Evolutionary conservation across 2,329 filamentous ascomycete species (phyloP).

Genomic region (Beauveria medogensis): DNA sequence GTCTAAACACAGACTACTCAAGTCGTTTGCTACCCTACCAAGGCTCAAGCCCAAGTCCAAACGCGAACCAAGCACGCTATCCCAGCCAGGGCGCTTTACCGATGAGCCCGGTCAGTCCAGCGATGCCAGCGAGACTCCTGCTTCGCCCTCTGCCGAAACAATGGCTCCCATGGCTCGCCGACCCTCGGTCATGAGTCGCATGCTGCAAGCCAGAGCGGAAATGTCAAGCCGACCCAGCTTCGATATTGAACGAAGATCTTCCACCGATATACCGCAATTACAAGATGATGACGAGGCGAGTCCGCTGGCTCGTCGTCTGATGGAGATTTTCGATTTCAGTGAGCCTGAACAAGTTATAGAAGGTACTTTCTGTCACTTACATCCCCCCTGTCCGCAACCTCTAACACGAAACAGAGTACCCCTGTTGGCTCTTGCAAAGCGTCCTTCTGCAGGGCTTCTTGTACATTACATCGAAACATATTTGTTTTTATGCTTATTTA

Average conservation of each 20-base stretch:
- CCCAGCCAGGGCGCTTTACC: constrained; percentile 22
- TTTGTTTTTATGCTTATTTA: constrained; percentile 97
- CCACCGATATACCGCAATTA: constrained; percentile 27
- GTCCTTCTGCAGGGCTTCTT: constrained; percentile 90
- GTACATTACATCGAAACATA: constrained; percentile 87
- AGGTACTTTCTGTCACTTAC: constrained; percentile 39
- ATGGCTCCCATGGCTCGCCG: constrained; percentile 37
- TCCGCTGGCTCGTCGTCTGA: constrained; percentile 61
- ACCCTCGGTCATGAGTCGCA: constrained; percentile 68
- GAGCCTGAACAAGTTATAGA: constrained; percentile 76
- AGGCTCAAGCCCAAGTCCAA: constrained; percentile 36
- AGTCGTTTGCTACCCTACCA: constrained; percentile 55
- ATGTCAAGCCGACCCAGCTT: constrained; percentile 52
- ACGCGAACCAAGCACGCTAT: constrained; percentile 32
- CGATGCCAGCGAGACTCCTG: constrained; percentile 19
- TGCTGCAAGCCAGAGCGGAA: constrained; percentile 63
- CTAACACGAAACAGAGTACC: constrained; percentile 57
- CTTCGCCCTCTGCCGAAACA: constrained; percentile 17
- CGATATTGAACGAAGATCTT: constrained; percentile 40
- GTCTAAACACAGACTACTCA: constrained; percentile 57
- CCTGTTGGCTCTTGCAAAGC: constrained; percentile 87
- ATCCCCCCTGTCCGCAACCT: background rate
- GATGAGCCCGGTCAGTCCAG: constrained; percentile 24
- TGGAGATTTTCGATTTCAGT: constrained; percentile 80
- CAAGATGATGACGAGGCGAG: constrained; percentile 37